phyloP scores from a whole-genome alignment of 139 green algal species.

The Monoraphidium neglectum region DNA sequence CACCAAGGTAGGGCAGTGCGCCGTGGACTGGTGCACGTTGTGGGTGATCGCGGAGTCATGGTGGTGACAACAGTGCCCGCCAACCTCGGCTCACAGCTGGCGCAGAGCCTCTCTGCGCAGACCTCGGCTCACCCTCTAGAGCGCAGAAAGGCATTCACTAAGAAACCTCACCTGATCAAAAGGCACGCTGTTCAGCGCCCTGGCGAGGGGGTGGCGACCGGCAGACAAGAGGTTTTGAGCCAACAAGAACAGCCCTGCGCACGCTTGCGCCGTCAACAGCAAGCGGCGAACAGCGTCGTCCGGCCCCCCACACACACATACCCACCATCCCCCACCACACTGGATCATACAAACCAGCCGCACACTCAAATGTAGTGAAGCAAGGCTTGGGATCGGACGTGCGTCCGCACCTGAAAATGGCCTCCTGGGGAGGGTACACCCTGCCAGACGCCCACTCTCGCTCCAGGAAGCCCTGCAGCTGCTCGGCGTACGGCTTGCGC shows the following conservation, averaged over 20 bases:
- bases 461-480: constrained; percentile 68
- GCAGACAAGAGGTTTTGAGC: neutral
- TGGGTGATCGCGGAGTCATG: neutral
- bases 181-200: constrained; percentile 65
- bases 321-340: too few species aligned
- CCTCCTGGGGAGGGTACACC: constrained; percentile 77
- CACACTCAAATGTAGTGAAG: neutral
- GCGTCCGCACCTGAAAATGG: constrained; percentile 72
- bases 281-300: neutral
- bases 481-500: constrained; percentile 48
- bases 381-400: neutral
- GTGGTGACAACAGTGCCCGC: neutral
- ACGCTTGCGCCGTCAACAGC: neutral
- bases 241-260: neutral
- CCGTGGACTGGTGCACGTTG: neutral
- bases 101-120: neutral
- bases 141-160: neutral
- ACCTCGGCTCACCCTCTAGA: neutral
- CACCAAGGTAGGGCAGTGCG: neutral
- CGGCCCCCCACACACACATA: neutral
- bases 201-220: constrained; percentile 10
- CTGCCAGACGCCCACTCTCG: constrained; percentile 61
- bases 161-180: constrained; percentile 45
- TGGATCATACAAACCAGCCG: too few species aligned
- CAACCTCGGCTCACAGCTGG: neutral